Percentiles rank a stretch among this genome's conserved stretches.
These are phyloP conservation scores for Arabis hirsuta DNA, from an alignment of 345 rosid genomes.

Conservation along the genomic window DNA sequence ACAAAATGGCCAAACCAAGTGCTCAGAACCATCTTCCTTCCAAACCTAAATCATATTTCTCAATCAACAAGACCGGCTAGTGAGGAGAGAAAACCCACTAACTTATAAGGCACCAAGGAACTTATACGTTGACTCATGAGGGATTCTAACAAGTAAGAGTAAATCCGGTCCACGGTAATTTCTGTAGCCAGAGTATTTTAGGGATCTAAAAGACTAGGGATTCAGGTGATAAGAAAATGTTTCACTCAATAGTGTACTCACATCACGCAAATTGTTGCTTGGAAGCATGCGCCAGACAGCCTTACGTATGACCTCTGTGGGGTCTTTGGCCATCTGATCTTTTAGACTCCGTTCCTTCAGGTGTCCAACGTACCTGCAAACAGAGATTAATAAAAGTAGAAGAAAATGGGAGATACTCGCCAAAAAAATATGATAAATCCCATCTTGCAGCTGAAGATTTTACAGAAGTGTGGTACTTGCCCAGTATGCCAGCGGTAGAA, in stretches of 20 bases:
- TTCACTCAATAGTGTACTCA: slow-evolving; percentile 42
- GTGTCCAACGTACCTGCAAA: slow-evolving; percentile 78
- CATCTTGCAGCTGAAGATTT: slow-evolving; percentile 6
- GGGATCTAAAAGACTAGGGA: not conserved
- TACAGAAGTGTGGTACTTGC: slow-evolving; percentile 47
- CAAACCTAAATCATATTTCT: slow-evolving; percentile 10
- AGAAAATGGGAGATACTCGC: slow-evolving; percentile 3
- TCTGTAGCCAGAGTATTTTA: not conserved
- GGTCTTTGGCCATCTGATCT: slow-evolving; percentile 94
- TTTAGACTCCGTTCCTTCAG: slow-evolving; percentile 92
- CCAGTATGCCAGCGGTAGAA: slow-evolving; percentile 95
- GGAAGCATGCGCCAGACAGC: slow-evolving; percentile 99
- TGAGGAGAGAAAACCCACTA: not conserved
- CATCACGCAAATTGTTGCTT: slow-evolving; percentile 91
- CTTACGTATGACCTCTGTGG: slow-evolving; percentile 97
- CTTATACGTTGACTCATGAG: not conserved
- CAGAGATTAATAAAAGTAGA: not conserved
- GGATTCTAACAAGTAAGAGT: slow-evolving; percentile 18
- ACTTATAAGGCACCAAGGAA: slow-evolving; percentile 2
- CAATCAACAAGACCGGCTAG: not conserved
- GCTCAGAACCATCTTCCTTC: not conserved
- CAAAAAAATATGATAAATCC: not conserved
- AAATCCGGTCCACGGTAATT: not conserved
- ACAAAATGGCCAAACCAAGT: slow-evolving; percentile 9
- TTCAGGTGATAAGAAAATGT: not conserved